Base-by-base conservation (phyloP, 2,329 filamentous ascomycete species). In the Xenoacremonium recifei region DNA sequence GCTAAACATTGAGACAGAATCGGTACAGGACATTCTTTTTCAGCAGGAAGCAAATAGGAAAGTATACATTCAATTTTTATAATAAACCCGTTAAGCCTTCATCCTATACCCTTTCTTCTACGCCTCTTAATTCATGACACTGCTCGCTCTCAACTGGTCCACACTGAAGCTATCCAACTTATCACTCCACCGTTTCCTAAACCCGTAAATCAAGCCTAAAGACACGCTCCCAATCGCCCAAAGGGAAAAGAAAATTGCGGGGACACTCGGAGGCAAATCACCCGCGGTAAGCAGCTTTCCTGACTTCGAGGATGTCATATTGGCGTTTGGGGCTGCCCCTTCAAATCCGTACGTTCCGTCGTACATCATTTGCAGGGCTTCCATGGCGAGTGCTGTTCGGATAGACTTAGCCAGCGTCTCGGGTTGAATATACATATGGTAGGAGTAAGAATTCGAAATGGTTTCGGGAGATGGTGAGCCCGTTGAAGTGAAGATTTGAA, bases 341-440 rank as follows among this genome's bases (percentile, higher is more conserved):
- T 37, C 39, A 18, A 42, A 42, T 4, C 39, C 39, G 15, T 30
- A 36, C 6, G 21, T 16, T 10, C 33, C 16, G 23, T 36, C 34
- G 21, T 42, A 42, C 39, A 42, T 42, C 12, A 42, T 21, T 19
- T 36, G 33, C 18, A 42, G 16, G 4, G 18, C 39, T 9, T 42
- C 39, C 12, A 37, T 5, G 1, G 20, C 39, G 23, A 29, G 37
- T 15, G 23, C 25, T n/a, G 29, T 21, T 34, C 36, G 23, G 6
- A 42, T 18, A 13, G 33, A 37, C 15, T 23, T 35, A n/a, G 21
- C 17, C 13, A 42, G 19, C 5, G 13, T 25, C 5, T 36, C n/a
- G 11, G 33, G 19, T 9, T 18, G 15, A 13, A 42, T 16, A 16
- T 11, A 42, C 3, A 17, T 17, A 23, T 33, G 11, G 23, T 42